Evolutionary conservation across 306 rosid species (phyloP).

Genomic region (Cicer cuneatum): DNA sequence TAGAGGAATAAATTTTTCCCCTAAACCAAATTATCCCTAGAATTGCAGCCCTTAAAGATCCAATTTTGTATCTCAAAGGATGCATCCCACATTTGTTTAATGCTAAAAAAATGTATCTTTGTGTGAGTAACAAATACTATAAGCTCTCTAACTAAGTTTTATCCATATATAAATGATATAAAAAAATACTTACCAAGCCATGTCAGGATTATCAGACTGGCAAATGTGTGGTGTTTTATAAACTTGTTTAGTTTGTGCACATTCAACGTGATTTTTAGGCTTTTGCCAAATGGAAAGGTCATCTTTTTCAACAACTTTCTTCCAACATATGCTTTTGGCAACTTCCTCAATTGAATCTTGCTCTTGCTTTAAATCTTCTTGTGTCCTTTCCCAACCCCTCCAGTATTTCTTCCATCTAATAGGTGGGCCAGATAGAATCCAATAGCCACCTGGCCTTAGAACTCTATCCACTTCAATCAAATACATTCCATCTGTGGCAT

Average conservation of each 20-base stretch:
- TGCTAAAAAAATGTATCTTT: too few species aligned
- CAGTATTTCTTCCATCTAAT: slow-evolving; percentile 84
- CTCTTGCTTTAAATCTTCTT: slow-evolving; percentile 83
- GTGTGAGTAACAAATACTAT: too few species aligned
- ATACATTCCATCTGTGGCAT: slow-evolving; percentile 78
- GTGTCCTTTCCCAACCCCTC: slow-evolving; percentile 92
- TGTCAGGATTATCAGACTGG: slow-evolving; percentile 79
- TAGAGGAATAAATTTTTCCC: too few species aligned
- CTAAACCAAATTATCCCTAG: too few species aligned
- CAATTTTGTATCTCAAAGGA: too few species aligned
- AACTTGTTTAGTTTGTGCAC: slow-evolving; percentile 58
- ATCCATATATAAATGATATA: not conserved
- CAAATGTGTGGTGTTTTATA: slow-evolving; percentile 76
- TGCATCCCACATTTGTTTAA: too few species aligned
- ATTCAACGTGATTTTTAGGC: slow-evolving; percentile 82
- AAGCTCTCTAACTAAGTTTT: too few species aligned
- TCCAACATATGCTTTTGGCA: slow-evolving; percentile 81
- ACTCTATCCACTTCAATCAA: slow-evolving; percentile 87
- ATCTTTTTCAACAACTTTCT: slow-evolving; percentile 69
- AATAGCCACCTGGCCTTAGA: slow-evolving; percentile 93
- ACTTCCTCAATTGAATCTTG: slow-evolving; percentile 79
- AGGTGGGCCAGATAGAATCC: slow-evolving; percentile 99
- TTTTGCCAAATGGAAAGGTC: slow-evolving; percentile 91
- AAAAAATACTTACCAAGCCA: slow-evolving; percentile 64
- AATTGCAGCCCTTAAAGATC: too few species aligned